Percentiles rank a stretch among this genome's conserved stretches.
phyloP scores from a whole-genome alignment of 768 basidiomycete genomes.

The Mycena vulgaris region DNA sequence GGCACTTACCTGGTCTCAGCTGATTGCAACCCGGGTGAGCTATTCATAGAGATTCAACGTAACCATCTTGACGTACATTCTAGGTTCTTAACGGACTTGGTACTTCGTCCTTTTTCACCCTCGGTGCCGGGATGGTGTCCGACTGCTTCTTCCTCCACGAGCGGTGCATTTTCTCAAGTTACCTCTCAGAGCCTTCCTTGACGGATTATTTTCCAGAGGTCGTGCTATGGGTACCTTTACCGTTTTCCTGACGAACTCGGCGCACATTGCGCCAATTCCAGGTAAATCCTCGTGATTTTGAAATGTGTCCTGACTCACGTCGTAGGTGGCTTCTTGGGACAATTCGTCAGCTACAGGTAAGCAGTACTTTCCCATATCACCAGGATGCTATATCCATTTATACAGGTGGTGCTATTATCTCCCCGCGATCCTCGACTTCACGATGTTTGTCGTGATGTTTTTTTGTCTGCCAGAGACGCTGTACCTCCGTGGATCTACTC shows the following conservation, averaged over 20 bases:
- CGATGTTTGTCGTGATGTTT: conserved; percentile 53
- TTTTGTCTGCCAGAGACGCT: conserved; percentile 61
- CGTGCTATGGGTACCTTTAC: conserved; percentile 62
- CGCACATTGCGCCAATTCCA: conserved; percentile 59
- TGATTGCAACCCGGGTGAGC: conserved; percentile 35
- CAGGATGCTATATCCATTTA: neutral
- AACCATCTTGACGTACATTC: neutral
- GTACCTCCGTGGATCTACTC: conserved; percentile 36
- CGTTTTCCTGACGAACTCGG: conserved; percentile 58
- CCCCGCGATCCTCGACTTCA: conserved; percentile 59
- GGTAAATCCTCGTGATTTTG: conserved; percentile 27
- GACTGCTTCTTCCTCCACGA: conserved; percentile 50
- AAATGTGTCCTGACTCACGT: neutral
- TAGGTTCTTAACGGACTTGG: conserved; percentile 33
- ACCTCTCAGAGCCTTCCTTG: too few relatives aligned
- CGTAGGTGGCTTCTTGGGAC: conserved; percentile 48
- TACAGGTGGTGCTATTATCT: conserved; percentile 60
- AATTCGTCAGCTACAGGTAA: conserved; percentile 31
- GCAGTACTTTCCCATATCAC: neutral
- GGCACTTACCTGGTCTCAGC: conserved; percentile 33
- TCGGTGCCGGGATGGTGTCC: conserved; percentile 32
- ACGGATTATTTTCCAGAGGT: conserved; percentile 50
- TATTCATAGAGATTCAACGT: neutral
- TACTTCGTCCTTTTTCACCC: conserved; percentile 30
- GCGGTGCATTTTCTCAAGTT: conserved; percentile 55